Base-by-base conservation (phyloP, 495 filamentous ascomycete species). In the Glarea lozoyensis region DNA sequence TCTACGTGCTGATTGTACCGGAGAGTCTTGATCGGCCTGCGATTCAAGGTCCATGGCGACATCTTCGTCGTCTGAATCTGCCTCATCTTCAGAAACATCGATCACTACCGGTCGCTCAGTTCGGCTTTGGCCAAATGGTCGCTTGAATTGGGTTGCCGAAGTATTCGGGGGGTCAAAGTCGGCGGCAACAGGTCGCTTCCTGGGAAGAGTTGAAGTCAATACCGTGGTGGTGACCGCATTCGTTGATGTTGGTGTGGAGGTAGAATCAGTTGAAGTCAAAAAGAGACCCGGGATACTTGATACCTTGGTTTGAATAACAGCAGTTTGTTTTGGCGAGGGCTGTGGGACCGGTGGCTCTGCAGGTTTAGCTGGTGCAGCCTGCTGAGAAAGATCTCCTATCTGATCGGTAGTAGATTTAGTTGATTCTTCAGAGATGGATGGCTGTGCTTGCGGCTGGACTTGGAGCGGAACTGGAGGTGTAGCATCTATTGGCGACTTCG, bases 111-210 rank as follows among this genome's bases (percentile, higher is more conserved):
- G 64, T 4, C 57, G 54, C 15, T 76, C 63, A 18, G 64, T 60
- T n/a, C 67, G 65, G 27, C 59, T 60, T 17, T 72, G 72, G 23
- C 70, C 75, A 47, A 82, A 83, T 12, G 75, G 70, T 37, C 78
- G 76, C 54, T 86, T 92, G 21, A 68, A 54, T n/a, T 69, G 57
- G 10, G 50, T 37, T 13, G 62, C 54, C 15, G 64, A 21, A 2
- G 24, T 37, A 3, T 76, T 65, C 45, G 77, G 76, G 32, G 69
- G 68, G 40, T 81, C 78, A 49, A 94, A 89, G 55, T 94, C 88
- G 11, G 85, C 73, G 25, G 88, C 88, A 32, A 84, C 82, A n/a
- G 85, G 86, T 16, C 89, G 81, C 60, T 94, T 94, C 15, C 82
- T 75, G 40, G 67, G 62, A 39, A 22, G 49, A 6, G 6, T 33